Conservation (phyloP, 164 flowering plant species). For the Stephania yunnanensis region DNA sequence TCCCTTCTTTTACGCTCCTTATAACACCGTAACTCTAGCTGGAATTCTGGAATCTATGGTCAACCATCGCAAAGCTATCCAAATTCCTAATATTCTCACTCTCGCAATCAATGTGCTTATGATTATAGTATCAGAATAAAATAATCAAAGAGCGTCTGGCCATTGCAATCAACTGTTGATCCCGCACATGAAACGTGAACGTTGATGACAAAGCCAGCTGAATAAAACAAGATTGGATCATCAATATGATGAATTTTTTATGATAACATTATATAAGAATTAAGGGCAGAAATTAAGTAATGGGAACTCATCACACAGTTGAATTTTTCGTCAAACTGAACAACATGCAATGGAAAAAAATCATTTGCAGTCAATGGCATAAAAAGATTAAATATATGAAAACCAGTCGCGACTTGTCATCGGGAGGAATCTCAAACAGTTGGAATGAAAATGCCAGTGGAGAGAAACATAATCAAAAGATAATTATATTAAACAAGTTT, state of each 20-base stretch:
- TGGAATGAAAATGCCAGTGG: not conserved
- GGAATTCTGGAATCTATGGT: constrained; percentile 13
- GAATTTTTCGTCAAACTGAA: not conserved
- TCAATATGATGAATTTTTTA: constrained; percentile 20
- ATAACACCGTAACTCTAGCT: constrained; percentile 21
- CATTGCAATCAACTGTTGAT: constrained; percentile 35
- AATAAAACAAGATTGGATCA: constrained; percentile 23
- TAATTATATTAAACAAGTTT: not conserved
- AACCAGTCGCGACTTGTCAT: constrained; percentile 17
- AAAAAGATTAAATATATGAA: constrained; percentile 20
- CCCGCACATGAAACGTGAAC: constrained; percentile 19
- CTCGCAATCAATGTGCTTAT: constrained; percentile 19
- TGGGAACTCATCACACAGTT: constrained; percentile 6
- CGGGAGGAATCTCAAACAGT: constrained; percentile 13
- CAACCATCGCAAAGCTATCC: constrained; percentile 24
- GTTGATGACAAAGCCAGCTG: constrained; percentile 30
- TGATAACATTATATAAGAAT: constrained; percentile 10
- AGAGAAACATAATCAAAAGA: not conserved
- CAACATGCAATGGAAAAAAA: constrained; percentile 8
- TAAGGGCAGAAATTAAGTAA: constrained; percentile 12
- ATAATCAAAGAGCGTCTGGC: constrained; percentile 11
- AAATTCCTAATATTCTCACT: constrained; percentile 26
- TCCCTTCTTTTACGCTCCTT: constrained; percentile 4
- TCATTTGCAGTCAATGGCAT: constrained; percentile 25
- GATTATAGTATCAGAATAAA: constrained; percentile 12